Base-by-base conservation (phyloP, 306 rosid genomes). In the Coriaria nepalensis region DNA sequence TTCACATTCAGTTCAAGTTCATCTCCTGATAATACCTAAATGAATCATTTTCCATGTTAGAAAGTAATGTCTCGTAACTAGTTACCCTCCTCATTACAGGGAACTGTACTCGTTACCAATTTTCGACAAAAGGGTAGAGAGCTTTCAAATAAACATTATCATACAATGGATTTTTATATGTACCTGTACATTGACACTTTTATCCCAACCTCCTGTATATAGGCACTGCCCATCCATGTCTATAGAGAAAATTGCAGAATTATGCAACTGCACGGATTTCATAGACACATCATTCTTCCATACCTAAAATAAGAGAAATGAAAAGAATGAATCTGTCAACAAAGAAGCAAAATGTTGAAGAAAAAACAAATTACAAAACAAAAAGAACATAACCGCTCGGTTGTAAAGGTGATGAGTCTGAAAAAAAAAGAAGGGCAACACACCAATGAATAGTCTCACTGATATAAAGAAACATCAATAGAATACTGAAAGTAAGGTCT, bases 161-260 rank as follows among this genome's bases (percentile, higher is more conserved):
- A 40, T 10, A n/a, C n/a, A n/a, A n/a, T n/a, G n/a, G n/a, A n/a
- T n/a, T 48, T 42, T 45, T 58, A 66, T 37, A 54, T 39, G 63
- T 77, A 88, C 96, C 94, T 88, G 96, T 61, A 80, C 69, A 65
- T 78, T 77, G 55, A 90, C 53, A 47, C 48, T 68, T 81, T 79
- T 90, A 67, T 84, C 95, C 78, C 88, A 54, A 29, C 97, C 93
- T 41, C 95, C 97, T 8, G 90, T 81, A 73, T 70, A 71, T n/a
- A 90, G 83, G 69, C 73, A 69, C 54, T 72, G 74, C 8, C 80
- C 90, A 47, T 70, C 72, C 77, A 78, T 58, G 44, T 72, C 63
- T 64, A 52, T 58, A 10, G 93, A 76, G 68, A 81, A 79, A 49
- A 79, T 72, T 33, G 93, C 77, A 61, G 93, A 90, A 41, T 62